Evolutionary conservation across 2,329 filamentous ascomycete species (phyloP), one percentile per base, ranked within the genome.

Genomic region (Botrytis paeoniae): DNA sequence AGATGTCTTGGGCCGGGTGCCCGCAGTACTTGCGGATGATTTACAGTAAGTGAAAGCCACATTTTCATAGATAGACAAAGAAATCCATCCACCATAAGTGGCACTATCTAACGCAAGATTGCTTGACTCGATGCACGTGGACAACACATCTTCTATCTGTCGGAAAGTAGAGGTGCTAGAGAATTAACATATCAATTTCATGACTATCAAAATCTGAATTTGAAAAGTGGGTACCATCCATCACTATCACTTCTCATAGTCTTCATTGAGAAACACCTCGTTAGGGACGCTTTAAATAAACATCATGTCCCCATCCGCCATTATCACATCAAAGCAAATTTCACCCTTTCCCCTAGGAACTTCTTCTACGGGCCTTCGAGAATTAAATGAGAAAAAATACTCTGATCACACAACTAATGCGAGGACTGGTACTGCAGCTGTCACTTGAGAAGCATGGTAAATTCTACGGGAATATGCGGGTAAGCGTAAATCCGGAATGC

Each of bases 61-160:
- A 32, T 79, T 81, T 80, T 82, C 77, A 80, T 81, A 72, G 75
- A 78, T 80, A 80, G 84, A 86, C 84, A 86, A 86, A 86, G 85
- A 83, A 82, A 81, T 75, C 72, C 61, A 73, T 75, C 70, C 63
- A 75, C 75, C 75, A 69, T 45, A 74, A 73, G 69, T 59, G 71
- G 64, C 63, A 74, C 63, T 72, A 61, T 64, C 72, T 72, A 76
- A 70, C 81, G 72, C 75, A 74, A 77, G 71, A 60, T 83, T 82
- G 80, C 82, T 84, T 83, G 85, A 88, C 86, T 87, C 86, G 86
- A 85, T 85, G 86, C 85, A 86, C 84, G 84, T 86, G 85, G 84
- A 83, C 78, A 79, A 77, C 59, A 76, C 73, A 74, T 61, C 59
- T 65, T 39, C 48, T 39, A 69, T 66, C 61, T 57, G 41, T 63